A percentile compares a stretch with the other conserved stretches of the same genome.
These are phyloP conservation scores for Debaryomyces coudertii DNA, from an alignment of 1,139 yeast species.

Conservation along the genomic window DNA sequence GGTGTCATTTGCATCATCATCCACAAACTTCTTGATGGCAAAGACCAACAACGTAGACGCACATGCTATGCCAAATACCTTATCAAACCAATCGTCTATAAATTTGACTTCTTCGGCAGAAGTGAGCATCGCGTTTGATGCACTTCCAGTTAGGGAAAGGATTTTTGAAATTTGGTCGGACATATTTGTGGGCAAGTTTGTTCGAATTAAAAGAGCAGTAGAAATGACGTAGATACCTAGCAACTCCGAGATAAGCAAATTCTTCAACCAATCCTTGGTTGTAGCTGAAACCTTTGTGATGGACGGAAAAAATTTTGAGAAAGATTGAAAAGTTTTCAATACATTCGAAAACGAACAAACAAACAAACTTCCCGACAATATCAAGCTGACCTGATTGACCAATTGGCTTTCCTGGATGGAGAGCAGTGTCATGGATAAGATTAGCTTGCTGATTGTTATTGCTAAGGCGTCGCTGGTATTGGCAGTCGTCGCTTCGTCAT, in stretches of 20 bases:
- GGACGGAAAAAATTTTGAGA: slow-evolving; percentile 37
- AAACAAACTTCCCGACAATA: slow-evolving; percentile 67
- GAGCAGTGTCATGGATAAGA: slow-evolving; percentile 30
- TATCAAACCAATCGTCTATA: slow-evolving; percentile 82
- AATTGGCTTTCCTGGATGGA: slow-evolving; percentile 53
- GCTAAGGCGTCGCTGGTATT: slow-evolving; percentile 61
- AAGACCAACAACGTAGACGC: slow-evolving; percentile 54
- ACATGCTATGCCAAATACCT: slow-evolving; percentile 64
- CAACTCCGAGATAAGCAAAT: slow-evolving; percentile 65
- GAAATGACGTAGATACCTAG: slow-evolving; percentile 81
- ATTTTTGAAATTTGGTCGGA: slow-evolving; percentile 53
- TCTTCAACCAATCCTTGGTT: slow-evolving; percentile 41
- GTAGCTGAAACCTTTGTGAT: slow-evolving; percentile 25
- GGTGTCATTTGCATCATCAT: slow-evolving; percentile 20
- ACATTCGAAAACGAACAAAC: slow-evolving; percentile 70
- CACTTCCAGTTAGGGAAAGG: slow-evolving; percentile 42
- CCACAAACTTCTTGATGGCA: slow-evolving; percentile 24
- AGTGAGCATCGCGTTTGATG: slow-evolving; percentile 22
- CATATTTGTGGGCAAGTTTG: slow-evolving; percentile 69
- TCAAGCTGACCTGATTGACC: slow-evolving; percentile 64
- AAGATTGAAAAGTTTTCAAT: slow-evolving; percentile 50
- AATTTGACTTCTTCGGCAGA: slow-evolving; percentile 51
- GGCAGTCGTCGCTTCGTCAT: slow-evolving; percentile 21
- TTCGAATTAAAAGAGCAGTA: slow-evolving; percentile 74
- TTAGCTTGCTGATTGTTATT: slow-evolving; percentile 61